Conservation (phyloP, 257 asterid genomes). For the Plantago elongata region DNA sequence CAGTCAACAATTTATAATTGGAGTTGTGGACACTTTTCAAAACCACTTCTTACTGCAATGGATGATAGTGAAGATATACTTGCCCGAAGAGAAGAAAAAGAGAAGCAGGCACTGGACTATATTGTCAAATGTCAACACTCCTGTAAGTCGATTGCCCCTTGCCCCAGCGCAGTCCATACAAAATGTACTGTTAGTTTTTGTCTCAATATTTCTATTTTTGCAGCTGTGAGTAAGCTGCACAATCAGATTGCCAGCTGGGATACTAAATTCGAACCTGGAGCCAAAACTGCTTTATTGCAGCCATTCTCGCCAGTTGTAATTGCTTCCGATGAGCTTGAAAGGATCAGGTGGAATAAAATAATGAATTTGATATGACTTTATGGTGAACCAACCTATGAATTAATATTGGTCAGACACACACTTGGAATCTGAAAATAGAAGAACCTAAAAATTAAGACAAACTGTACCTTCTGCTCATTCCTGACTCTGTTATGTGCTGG, state of each 20-base stretch:
- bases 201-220: conserved; percentile 19
- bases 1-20: conserved; percentile 86
- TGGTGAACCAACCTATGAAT: not conserved
- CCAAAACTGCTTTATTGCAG: conserved; percentile 69
- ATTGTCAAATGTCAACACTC: conserved; percentile 86
- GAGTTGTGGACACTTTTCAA: conserved; percentile 98
- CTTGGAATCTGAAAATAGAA: too few relatives aligned
- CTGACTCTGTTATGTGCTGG: too few relatives aligned
- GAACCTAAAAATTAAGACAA: too few relatives aligned
- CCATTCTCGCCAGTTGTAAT: conserved; percentile 85
- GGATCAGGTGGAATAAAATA: conserved; percentile 53
- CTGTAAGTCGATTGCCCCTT: conserved; percentile 37
- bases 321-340: conserved; percentile 89
- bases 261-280: conserved; percentile 84
- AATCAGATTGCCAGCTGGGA: conserved; percentile 99
- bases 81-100: conserved; percentile 83
- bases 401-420: too few relatives aligned
- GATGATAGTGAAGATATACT: conserved; percentile 83
- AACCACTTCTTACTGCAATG: conserved; percentile 84
- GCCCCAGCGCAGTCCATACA: not conserved
- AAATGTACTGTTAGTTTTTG: conserved; percentile 4
- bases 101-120: conserved; percentile 70
- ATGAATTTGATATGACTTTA: not conserved
- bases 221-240: conserved; percentile 79
- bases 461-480: too few relatives aligned